These are phyloP conservation scores for Plasmodium vinckei DNA, from an alignment of 169 alveolate species.

Conservation along the genomic window DNA sequence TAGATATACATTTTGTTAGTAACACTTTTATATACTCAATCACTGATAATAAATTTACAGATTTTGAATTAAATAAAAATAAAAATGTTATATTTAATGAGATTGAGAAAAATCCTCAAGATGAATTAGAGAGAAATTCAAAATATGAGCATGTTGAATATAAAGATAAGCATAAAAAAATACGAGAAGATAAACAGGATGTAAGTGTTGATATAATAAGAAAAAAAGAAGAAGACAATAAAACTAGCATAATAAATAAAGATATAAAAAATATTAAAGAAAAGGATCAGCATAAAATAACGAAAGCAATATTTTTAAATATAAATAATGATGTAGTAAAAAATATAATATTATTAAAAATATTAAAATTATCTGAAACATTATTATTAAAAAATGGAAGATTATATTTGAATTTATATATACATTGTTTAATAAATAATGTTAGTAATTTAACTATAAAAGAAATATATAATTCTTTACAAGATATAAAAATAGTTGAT, in stretches of 20 bases:
- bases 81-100: background rate
- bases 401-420: conserved; percentile 16
- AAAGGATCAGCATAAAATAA: too few species aligned
- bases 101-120: background rate
- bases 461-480: background rate
- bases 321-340: conserved; percentile 15
- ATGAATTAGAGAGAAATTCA: background rate
- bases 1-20: conserved; percentile 17
- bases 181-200: background rate
- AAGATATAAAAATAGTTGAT: background rate
- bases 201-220: background rate
- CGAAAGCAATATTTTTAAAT: too few species aligned
- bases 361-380: conserved; percentile 24
- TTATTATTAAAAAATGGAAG: conserved; percentile 1
- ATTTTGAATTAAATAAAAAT: background rate
- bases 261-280: too few species aligned
- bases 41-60: background rate
- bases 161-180: background rate
- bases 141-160: background rate
- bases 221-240: too few species aligned
- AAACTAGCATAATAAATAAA: too few species aligned
- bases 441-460: conserved; percentile 10
- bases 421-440: conserved; percentile 17
- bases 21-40: background rate
- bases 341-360: conserved; percentile 28